These are phyloP conservation scores for Bipolaris victoriae DNA, from an alignment of 2,329 filamentous ascomycete species.

Conservation along the genomic window DNA sequence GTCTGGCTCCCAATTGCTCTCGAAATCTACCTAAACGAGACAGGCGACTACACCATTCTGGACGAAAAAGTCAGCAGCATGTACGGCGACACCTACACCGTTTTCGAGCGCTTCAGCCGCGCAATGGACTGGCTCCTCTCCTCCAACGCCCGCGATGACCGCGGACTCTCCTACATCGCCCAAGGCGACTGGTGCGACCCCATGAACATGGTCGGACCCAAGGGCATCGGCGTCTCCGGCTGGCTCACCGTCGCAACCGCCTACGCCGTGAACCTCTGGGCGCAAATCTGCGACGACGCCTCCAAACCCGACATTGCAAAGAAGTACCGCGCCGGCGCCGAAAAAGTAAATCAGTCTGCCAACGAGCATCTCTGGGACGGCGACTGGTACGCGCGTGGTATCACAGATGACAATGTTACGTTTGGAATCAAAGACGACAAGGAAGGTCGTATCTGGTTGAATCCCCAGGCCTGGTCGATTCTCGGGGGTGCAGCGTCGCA, in stretches of 20 bases:
- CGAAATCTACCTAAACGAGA: constrained; percentile 63
- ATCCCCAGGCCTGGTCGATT: constrained; percentile 63
- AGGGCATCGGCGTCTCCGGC: constrained; percentile 63
- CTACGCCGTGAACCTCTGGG: constrained; percentile 61
- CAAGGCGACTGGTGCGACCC: constrained; percentile 68
- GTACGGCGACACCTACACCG: constrained; percentile 57
- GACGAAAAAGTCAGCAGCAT: constrained; percentile 52
- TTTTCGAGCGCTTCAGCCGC: constrained; percentile 62
- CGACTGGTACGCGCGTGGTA: constrained; percentile 63
- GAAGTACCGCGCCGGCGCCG: constrained; percentile 55
- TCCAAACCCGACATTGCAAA: constrained; percentile 51
- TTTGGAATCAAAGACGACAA: constrained; percentile 60
- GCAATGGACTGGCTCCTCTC: constrained; percentile 64
- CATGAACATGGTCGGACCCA: constrained; percentile 68
- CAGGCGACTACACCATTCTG: constrained; percentile 60
- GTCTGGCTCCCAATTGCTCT: constrained; percentile 64
- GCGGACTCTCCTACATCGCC: constrained; percentile 63
- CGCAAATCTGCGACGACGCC: constrained; percentile 57
- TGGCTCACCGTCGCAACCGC: constrained; percentile 65
- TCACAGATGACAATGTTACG: constrained; percentile 61
- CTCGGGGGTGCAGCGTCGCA: constrained; percentile 58
- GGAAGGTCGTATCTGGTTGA: constrained; percentile 65
- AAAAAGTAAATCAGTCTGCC: constrained; percentile 58
- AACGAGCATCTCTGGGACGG: constrained; percentile 63
- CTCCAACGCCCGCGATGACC: constrained; percentile 54